phyloP scores from a whole-genome alignment of 78 protist genomes.

The Dictyostelium citrinum region DNA sequence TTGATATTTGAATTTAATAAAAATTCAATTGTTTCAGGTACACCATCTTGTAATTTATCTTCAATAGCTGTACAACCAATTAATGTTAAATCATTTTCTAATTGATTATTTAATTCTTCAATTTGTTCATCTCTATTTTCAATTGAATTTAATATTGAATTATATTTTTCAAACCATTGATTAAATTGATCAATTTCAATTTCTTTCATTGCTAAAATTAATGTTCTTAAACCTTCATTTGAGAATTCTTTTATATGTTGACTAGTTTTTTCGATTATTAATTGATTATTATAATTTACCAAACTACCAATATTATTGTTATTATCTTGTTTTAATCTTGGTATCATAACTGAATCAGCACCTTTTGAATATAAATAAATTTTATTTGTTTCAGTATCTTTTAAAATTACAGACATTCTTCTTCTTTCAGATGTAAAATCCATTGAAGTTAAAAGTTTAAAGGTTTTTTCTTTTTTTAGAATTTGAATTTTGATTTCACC shows the following conservation, averaged over 20 bases:
- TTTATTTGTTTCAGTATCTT: background rate
- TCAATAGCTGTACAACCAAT: conserved; percentile 91
- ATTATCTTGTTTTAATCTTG: background rate
- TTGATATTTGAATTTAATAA: conserved; percentile 77
- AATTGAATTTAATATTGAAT: conserved; percentile 38
- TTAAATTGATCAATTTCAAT: conserved; percentile 55
- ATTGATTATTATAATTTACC: background rate
- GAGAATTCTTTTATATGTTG: conserved; percentile 58
- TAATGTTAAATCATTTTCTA: conserved; percentile 77
- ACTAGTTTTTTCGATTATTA: background rate
- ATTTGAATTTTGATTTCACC: background rate
- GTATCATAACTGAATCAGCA: conserved; percentile 68
- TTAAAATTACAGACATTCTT: conserved; percentile 71
- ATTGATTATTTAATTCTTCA: background rate
- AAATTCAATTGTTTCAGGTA: conserved; percentile 80
- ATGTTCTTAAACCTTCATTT: conserved; percentile 87
- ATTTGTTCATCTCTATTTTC: conserved; percentile 61
- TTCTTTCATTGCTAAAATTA: conserved; percentile 73
- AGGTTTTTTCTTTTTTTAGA: background rate
- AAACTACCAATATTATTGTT: background rate
- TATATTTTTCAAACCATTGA: conserved; percentile 36
- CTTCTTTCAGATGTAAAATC: conserved; percentile 73
- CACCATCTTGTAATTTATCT: conserved; percentile 89
- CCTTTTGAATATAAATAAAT: conserved; percentile 44
- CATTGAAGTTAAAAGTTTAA: conserved; percentile 37